phyloP scores from a whole-genome alignment of 495 filamentous ascomycete genomes.

The Penicillium goetzii region DNA sequence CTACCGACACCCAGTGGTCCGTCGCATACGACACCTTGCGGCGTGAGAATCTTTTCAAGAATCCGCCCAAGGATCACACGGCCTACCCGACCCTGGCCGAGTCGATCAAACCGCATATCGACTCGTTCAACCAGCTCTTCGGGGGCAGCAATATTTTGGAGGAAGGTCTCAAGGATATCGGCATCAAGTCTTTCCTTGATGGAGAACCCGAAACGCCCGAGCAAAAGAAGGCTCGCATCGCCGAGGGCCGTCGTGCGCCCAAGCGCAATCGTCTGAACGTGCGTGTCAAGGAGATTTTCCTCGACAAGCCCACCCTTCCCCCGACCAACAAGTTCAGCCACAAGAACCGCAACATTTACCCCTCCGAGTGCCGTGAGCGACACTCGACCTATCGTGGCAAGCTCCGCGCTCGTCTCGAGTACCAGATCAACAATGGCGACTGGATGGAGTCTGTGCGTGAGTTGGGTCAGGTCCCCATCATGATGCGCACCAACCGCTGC shows the following conservation, averaged over 20 bases:
- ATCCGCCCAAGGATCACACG: conserved; percentile 82
- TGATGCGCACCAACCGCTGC: conserved; percentile 91
- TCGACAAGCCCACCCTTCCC: conserved; percentile 76
- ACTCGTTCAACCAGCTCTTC: conserved; percentile 96
- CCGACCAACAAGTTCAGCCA: conserved; percentile 77
- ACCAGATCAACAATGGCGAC: conserved; percentile 81
- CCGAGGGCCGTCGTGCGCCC: conserved; percentile 51
- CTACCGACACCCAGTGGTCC: conserved; percentile 76
- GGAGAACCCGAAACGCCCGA: conserved; percentile 58
- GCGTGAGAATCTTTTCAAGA: conserved; percentile 82
- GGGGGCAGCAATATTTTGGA: conserved; percentile 70
- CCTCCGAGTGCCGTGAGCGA: conserved; percentile 91
- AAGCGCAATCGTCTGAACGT: conserved; percentile 73
- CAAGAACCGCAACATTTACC: conserved; percentile 79
- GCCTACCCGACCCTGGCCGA: conserved; percentile 85
- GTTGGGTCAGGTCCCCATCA: conserved; percentile 86
- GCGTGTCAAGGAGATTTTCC: conserved; percentile 72
- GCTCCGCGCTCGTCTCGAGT: conserved; percentile 78
- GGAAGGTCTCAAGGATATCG: conserved; percentile 82
- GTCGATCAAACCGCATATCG: conserved; percentile 84
- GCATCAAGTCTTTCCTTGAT: conserved; percentile 84
- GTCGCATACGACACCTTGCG: conserved; percentile 79
- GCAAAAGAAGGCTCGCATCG: conserved; percentile 44
- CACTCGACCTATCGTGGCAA: conserved; percentile 91
- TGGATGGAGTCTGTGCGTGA: conserved; percentile 79